A percentile compares a stretch with the other conserved stretches of the same genome.
Evolutionary conservation across 106 monocot genomes (phyloP).

Genomic region (Amphibolis antarctica): DNA sequence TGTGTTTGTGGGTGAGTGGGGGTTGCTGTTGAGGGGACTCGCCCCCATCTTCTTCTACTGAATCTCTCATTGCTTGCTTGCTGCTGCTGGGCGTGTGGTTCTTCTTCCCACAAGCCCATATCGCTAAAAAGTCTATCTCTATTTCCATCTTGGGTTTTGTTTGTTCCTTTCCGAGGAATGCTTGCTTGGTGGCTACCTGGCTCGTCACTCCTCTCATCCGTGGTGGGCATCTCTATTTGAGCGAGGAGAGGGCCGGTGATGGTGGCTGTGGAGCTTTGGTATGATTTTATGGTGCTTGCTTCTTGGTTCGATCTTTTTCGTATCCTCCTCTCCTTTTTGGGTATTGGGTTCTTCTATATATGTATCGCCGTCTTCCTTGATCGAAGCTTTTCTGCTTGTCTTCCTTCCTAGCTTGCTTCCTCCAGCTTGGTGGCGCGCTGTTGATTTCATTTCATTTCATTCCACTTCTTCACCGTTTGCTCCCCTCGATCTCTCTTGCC

Average conservation of each 20-base stretch:
- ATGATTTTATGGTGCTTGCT: constrained; percentile 3
- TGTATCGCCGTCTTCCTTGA: too few species aligned
- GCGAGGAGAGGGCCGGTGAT: too few species aligned
- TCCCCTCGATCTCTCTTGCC: too few species aligned
- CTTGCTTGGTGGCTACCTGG: too few species aligned
- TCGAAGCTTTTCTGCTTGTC: too few species aligned
- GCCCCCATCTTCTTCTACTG: neutral
- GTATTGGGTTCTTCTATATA: too few species aligned
- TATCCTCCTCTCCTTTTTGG: too few species aligned
- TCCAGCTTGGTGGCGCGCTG: too few species aligned
- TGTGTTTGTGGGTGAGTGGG: constrained; percentile 9
- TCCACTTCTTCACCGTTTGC: too few species aligned
- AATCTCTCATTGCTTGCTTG: neutral
- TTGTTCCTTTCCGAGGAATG: neutral
- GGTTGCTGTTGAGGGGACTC: neutral
- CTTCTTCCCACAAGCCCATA: neutral
- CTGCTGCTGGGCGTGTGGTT: too few species aligned
- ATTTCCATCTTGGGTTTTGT: neutral
- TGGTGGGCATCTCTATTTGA: neutral
- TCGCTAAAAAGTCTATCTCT: neutral
- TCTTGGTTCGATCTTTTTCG: neutral
- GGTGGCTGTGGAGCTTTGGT: neutral
- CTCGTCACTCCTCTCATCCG: neutral
- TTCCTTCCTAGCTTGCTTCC: too few species aligned
- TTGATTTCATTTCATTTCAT: too few species aligned